Evolutionary conservation across 768 basidiomycete genomes (phyloP), one percentile per base, ranked within the genome.

Genomic region (Melanogaster broomeanus): DNA sequence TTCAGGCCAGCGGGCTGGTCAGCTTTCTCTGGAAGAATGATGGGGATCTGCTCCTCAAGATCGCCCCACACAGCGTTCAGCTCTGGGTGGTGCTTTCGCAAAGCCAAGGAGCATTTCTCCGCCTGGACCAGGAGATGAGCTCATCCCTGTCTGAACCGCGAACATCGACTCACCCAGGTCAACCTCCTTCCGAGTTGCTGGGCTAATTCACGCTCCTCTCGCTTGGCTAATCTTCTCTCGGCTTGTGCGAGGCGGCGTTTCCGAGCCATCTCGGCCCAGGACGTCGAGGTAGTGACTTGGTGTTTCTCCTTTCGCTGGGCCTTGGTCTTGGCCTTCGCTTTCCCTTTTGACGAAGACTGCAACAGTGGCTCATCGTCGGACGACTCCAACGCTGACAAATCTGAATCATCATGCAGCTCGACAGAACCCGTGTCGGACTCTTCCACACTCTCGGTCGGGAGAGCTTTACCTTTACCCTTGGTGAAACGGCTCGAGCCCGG

Each of bases 21-120:
- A 42, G 87, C 89, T 60, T 83, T 81, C 45, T 80, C 71, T 2
- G 93, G 92, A 27, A 77, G 71, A 49, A 83, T 72, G 41, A 87
- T 74, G 1, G 81, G 77, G 48, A 87, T 77, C 19, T 73, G 79
- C 21, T 77, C 73, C 63, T 88, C 81, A 8, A 97, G 68, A 61
- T 98, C 87, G 22, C 92, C 92, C 95, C 96, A 98, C 33, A 92
- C 85, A 67, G 87, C 79, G 50, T 68, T 73, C 30, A 97, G 79
- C 61, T 96, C 93, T 2, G 88, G 85, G 64, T 96, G 95, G 63
- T 88, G 75, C 60, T 72, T 79, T 22, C 77, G 74, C 27, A 93
- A 67, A 13, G 82, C 79, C 34, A 90, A 60, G 6, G 83, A 77
- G 1, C 81, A 75, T 62, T 79, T 89, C 68, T 93, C 90, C 7